Percentiles rank a stretch among this genome's conserved stretches.
These are phyloP conservation scores for Alternaria alternata DNA, from an alignment of 2,329 filamentous ascomycete genomes.

Conservation along the genomic window DNA sequence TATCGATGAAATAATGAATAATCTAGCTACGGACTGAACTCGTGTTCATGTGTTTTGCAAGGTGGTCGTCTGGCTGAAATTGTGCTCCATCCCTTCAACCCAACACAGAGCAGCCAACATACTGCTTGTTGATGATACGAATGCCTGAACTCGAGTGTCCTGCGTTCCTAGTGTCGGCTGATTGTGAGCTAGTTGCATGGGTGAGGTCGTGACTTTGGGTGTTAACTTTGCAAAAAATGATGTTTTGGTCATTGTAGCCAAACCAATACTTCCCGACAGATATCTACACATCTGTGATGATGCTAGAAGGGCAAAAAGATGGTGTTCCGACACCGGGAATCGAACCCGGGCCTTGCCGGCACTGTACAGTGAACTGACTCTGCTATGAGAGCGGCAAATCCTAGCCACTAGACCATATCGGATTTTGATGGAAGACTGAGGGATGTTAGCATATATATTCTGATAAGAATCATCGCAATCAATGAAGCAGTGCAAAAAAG, in stretches of 20 bases:
- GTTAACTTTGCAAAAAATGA: background rate
- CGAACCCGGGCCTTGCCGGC: slow-evolving; percentile 49
- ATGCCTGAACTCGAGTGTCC: background rate
- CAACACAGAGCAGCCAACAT: background rate
- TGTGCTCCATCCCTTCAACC: background rate
- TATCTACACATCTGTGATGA: background rate
- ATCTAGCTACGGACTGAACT: background rate
- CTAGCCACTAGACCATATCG: slow-evolving; percentile 44
- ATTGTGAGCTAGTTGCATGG: background rate
- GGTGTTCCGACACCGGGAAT: slow-evolving; percentile 47
- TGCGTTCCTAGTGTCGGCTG: background rate
- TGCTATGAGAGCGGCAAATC: slow-evolving; percentile 47
- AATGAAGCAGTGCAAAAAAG: background rate
- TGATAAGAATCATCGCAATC: no score
- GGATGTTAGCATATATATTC: no score
- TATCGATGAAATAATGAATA: background rate
- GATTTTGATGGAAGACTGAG: slow-evolving; percentile 8
- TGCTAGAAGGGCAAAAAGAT: slow-evolving; percentile 9
- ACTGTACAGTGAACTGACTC: slow-evolving; percentile 30
- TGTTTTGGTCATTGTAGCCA: background rate
- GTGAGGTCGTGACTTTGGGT: background rate
- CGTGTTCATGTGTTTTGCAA: background rate
- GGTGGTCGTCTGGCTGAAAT: background rate
- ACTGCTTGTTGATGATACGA: background rate
- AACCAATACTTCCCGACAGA: background rate